A percentile compares a stretch with the other conserved stretches of the same genome.
These are phyloP conservation scores for Chaetomium strumarium DNA, from an alignment of 2,329 filamentous ascomycete species.

Conservation along the genomic window DNA sequence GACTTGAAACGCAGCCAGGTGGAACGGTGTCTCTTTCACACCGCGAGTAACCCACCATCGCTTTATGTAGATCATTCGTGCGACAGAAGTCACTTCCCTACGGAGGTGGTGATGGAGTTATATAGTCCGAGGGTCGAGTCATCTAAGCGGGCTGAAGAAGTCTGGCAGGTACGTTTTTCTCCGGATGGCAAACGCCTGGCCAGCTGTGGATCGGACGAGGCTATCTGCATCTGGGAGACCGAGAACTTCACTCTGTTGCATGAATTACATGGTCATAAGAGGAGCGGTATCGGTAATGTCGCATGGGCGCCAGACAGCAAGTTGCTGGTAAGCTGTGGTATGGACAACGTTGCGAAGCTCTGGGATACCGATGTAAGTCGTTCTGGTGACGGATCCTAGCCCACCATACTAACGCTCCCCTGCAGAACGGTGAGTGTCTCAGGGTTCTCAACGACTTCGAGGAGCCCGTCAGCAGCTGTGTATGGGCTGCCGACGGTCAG, in stretches of 20 bases:
- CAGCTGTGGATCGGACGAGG: constrained; percentile 69
- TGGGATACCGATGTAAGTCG: constrained; percentile 64
- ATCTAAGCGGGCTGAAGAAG: constrained; percentile 63
- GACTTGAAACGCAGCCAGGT: constrained; percentile 83
- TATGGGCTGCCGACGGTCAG: constrained; percentile 76
- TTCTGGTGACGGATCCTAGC: not conserved
- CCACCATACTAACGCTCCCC: not conserved
- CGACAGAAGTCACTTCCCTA: constrained; percentile 72
- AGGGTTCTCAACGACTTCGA: constrained; percentile 62
- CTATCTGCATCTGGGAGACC: constrained; percentile 78
- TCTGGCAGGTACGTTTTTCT: constrained; percentile 90
- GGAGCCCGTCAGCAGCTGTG: constrained; percentile 82
- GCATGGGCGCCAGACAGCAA: constrained; percentile 90
- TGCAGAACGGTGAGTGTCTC: constrained; percentile 57
- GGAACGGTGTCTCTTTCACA: constrained; percentile 81
- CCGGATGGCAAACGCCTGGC: constrained; percentile 78
- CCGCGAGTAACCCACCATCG: constrained; percentile 69
- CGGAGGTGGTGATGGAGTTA: constrained; percentile 65
- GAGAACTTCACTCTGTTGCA: constrained; percentile 60
- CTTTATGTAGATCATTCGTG: constrained; percentile 87
- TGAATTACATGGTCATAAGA: constrained; percentile 58
- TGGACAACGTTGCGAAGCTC: constrained; percentile 65
- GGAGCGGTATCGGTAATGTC: constrained; percentile 65
- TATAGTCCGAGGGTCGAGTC: constrained; percentile 36
- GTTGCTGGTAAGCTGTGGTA: constrained; percentile 77